Evolutionary conservation across 2,329 filamentous ascomycete species (phyloP), one percentile per base, ranked within the genome.

Genomic region (Ambrosiella xylebori): DNA sequence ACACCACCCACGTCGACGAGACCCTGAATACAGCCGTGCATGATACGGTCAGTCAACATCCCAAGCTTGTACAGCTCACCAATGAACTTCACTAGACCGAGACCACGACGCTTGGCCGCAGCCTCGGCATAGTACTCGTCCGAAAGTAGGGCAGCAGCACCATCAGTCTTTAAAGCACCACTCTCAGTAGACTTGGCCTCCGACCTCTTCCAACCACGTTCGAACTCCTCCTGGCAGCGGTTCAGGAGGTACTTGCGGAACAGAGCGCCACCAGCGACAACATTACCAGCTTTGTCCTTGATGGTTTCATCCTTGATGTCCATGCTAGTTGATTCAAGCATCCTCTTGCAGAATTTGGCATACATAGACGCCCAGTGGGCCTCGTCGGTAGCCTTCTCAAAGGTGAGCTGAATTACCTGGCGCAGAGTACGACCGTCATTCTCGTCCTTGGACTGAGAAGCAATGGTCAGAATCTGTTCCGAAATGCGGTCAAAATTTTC

Each of bases 241-340:
- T 97, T 98, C 68, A 98, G 85, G 39, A 98, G 80, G 70, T 98
- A 98, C 74, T 98, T 98, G 66, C 93, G 82, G 88, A 98, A 98
- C 37, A 98, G 76, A 64, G 86, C 89, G 65, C 93, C 93, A 65
- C 93, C 93, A 64, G 85, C 87, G 64, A 97, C 90, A 59, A 95
- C 81, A 60, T 90, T 84, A 65, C 87, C 88, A 62, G 79, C 80
- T 78, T 88, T 95, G 75, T 98, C 93, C 64, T 82, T 84, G 70
- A 98, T 94, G 62, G 84, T 91, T 73, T 96, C 90, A 65, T 98
- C 93, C 65, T 89, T 88, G 68, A 98, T 94, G 53, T 96, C 91
- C 19, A 86, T 73, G 71, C 87, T 95, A 88, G 96, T 97, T 62
- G 81, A 90, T 70, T 94, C 86, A 61, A 97, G 77, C 93, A 97